Percentiles rank a stretch among this genome's conserved stretches.
These are phyloP conservation scores for Coniochaeta sp. DNA, from an alignment of 2,329 filamentous ascomycete genomes.

Conservation along the genomic window DNA sequence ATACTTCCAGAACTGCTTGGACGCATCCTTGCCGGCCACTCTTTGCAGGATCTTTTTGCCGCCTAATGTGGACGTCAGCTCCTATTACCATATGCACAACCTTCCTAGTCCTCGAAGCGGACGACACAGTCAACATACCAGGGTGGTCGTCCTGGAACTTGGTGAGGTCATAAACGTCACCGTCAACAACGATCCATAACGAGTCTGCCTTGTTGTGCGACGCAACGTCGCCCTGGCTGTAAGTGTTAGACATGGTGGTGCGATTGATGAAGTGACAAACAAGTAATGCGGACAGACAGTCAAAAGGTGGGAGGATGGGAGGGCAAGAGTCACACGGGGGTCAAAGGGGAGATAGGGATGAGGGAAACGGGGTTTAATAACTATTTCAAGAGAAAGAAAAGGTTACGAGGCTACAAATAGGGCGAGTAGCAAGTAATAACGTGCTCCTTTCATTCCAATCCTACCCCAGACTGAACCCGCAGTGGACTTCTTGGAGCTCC, in stretches of 20 bases:
- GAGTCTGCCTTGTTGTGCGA: conserved; percentile 83
- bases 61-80: conserved; percentile 24
- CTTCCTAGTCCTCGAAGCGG: too few species aligned
- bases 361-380: neutral
- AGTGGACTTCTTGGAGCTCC: neutral
- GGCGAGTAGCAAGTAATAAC: neutral
- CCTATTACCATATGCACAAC: too few species aligned
- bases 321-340: neutral
- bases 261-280: neutral
- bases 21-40: conserved; percentile 58
- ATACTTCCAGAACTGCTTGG: conserved; percentile 64
- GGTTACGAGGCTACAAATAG: neutral
- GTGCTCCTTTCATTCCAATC: neutral
- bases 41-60: conserved; percentile 59
- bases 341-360: neutral
- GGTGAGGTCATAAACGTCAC: conserved; percentile 92
- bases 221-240: conserved; percentile 77
- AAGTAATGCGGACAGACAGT: neutral
- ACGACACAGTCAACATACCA: conserved; percentile 39
- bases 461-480: neutral
- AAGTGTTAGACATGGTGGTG: conserved; percentile 73
- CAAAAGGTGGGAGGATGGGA: neutral
- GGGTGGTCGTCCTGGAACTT: conserved; percentile 82
- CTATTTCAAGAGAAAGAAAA: neutral
- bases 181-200: conserved; percentile 85